Conservation (phyloP, 2,329 filamentous ascomycete species). For the Microcera coccophila region DNA sequence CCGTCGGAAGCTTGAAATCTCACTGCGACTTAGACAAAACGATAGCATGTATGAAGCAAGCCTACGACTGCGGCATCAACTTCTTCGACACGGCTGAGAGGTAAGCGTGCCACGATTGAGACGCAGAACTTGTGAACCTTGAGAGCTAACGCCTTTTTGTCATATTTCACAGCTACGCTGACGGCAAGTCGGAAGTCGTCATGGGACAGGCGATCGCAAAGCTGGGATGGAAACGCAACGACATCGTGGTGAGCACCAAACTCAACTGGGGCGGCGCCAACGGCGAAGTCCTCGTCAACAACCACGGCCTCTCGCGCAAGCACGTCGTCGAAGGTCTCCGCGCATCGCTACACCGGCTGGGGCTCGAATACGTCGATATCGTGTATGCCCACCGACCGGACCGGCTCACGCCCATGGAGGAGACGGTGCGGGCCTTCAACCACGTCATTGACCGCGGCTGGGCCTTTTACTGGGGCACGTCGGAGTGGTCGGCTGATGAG, state of each 20-base stretch:
- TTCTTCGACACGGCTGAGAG: conserved; percentile 60
- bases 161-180: conserved; percentile 49
- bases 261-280: conserved; percentile 52
- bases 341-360: conserved; percentile 53
- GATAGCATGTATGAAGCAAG: conserved; percentile 58
- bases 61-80: conserved; percentile 58
- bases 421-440: conserved; percentile 68
- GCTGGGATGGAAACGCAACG: conserved; percentile 58
- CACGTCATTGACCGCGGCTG: conserved; percentile 64
- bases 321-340: conserved; percentile 57
- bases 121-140: not conserved
- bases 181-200: conserved; percentile 59
- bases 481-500: conserved; percentile 66
- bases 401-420: conserved; percentile 64
- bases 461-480: conserved; percentile 62
- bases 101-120: not conserved
- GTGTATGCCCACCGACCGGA: conserved; percentile 69
- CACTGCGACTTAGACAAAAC: conserved; percentile 58
- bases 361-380: conserved; percentile 61
- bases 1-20: not conserved
- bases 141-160: too few relatives aligned
- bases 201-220: conserved; percentile 61
- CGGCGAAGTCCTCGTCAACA: conserved; percentile 61
- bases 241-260: conserved; percentile 58
- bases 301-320: conserved; percentile 62